Evolutionary conservation across 768 basidiomycete species (phyloP).

Genomic region (Pisolithus orientalis): DNA sequence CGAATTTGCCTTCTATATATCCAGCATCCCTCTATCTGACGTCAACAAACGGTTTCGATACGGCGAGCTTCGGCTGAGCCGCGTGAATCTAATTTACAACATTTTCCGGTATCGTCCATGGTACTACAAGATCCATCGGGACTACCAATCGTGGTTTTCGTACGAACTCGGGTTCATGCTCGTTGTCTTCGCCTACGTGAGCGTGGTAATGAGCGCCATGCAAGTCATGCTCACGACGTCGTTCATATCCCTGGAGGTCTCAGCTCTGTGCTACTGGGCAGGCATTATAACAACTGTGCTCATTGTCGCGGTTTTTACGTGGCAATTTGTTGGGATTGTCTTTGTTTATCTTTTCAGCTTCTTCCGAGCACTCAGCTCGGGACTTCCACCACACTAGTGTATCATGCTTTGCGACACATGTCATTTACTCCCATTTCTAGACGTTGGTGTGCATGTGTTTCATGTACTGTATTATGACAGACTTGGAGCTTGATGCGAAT

Average conservation of each 20-base stretch:
- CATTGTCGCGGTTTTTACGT: not conserved
- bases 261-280: constrained; percentile 2
- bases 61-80: constrained; percentile 7
- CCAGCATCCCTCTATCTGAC: not conserved
- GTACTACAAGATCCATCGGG: constrained; percentile 4
- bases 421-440: no score
- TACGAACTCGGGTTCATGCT: constrained; percentile 3
- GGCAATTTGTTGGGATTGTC: not conserved
- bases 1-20: not conserved
- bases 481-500: no score
- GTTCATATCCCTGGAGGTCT: not conserved
- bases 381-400: no score
- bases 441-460: no score
- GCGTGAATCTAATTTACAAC: constrained; percentile 5
- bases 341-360: not conserved
- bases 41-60: constrained; percentile 5
- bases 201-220: constrained; percentile 2
- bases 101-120: constrained; percentile 1
- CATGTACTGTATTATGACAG: no score
- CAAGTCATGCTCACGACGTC: constrained; percentile 4
- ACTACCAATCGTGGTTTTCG: constrained; percentile 5
- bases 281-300: not conserved
- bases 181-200: constrained; percentile 3
- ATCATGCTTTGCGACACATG: no score
- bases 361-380: not conserved